Base-by-base conservation (phyloP, 495 filamentous ascomycete species). In the Aspergillus asperescens region DNA sequence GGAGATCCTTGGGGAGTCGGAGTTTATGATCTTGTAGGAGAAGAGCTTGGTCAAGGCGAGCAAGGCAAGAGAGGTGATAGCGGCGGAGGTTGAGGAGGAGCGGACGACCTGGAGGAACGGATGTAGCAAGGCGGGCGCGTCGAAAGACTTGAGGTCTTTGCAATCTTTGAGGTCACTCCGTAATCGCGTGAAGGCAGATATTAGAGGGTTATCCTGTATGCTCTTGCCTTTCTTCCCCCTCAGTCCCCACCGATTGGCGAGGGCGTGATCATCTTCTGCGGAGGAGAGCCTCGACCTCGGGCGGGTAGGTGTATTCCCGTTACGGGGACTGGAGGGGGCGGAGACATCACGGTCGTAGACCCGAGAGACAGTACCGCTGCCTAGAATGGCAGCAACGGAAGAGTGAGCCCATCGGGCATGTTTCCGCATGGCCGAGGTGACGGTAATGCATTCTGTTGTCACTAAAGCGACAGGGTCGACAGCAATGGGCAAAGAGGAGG, bases 1-100 rank as follows among this genome's bases (percentile, higher is more conserved):
- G 0, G 89, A 77, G 25, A 97, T 84, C 51, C 90, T 81, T 4
- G 91, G 93, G 10, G 90, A 96, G 40, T 84, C 77, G 41, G 77
- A 78, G 49, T 82, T 84, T 52, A 99, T 87, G 52, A 99, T 86
- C 38, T 90, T 89, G 62, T 99, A 99, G 19, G 89, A 82, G 57
- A 99, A 87, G 75, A 99, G 94, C 63, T 97, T 99, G 38, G 92
- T 93, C 51, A 97, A 90, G n/a, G 94, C 88, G 46, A 95, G 81
- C 29, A 99, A 77, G 20, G 94, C 90, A 46, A 97, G 83, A 37
- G 94, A 92, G 15, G 93, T 99, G 54, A 97, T 96, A 5, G 91
- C 85, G 42, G 94, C 93, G 22, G 92, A 95, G 23, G 93, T 97
- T 38, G 92, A 94, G 24, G 91, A 96, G 58, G 93, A 92, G 38